Percentiles rank a stretch among this genome's conserved stretches.
phyloP scores from a whole-genome alignment of 2,329 filamentous ascomycete species.

The Fusarium guadeloupense region DNA sequence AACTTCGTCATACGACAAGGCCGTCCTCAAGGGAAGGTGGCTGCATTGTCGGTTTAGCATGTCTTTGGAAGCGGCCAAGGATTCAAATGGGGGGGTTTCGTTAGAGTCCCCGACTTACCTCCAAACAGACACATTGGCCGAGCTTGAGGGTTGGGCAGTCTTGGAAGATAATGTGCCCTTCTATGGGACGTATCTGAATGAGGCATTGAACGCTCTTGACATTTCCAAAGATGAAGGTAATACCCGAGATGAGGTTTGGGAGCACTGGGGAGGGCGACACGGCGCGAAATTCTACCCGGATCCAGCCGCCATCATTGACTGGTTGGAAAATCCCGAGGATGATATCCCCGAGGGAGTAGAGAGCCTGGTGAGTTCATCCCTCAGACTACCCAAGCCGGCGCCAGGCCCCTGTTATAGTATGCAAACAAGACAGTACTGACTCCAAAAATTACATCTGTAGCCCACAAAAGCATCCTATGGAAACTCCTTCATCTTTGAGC shows the following conservation, averaged over 20 bases:
- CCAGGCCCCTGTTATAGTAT: too few species aligned
- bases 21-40: neutral
- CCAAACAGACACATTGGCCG: neutral
- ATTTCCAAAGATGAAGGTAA: neutral
- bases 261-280: too few species aligned
- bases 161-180: too few species aligned
- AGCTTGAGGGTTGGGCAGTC: neutral
- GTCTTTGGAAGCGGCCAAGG: neutral
- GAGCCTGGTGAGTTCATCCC: too few species aligned
- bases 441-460: neutral
- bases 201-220: neutral
- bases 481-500: neutral
- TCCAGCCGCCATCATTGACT: too few species aligned
- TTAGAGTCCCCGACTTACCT: neutral
- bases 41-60: slow-evolving; percentile 1
- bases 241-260: too few species aligned
- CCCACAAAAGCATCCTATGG: neutral
- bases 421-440: too few species aligned
- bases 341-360: too few species aligned
- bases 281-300: too few species aligned
- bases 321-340: too few species aligned
- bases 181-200: neutral
- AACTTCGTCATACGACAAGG: neutral
- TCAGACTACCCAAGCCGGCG: too few species aligned
- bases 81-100: neutral